phyloP scores from a whole-genome alignment of 495 filamentous ascomycete species.

The Elaphomyces granulatus region DNA sequence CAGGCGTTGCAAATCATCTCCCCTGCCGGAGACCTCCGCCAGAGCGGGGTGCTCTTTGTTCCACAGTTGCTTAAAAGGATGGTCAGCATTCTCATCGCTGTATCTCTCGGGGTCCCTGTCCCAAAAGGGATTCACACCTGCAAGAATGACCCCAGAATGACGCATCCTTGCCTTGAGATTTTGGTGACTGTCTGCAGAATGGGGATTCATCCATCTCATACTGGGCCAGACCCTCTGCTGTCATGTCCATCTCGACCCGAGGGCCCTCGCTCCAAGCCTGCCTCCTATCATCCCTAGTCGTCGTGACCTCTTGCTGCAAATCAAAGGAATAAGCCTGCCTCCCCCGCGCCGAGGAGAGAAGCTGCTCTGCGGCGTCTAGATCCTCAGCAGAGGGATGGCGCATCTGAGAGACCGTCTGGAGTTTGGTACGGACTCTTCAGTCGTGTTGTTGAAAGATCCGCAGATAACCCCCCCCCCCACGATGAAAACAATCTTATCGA shows the following conservation, averaged over 20 bases:
- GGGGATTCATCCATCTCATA: not conserved
- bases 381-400: slow-evolving; percentile 24
- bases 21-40: slow-evolving; percentile 84
- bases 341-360: slow-evolving; percentile 32
- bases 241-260: slow-evolving; percentile 7
- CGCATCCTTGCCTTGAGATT: slow-evolving; percentile 16
- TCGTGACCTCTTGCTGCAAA: not conserved
- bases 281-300: slow-evolving; percentile 2
- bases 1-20: slow-evolving; percentile 97
- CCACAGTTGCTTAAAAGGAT: slow-evolving; percentile 63
- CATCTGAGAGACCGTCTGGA: too few relatives aligned
- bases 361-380: slow-evolving; percentile 32
- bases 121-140: slow-evolving; percentile 27
- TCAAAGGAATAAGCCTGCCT: slow-evolving; percentile 4
- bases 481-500: too few relatives aligned
- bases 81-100: slow-evolving; percentile 10
- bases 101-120: not conserved
- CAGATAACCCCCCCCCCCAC: too few relatives aligned
- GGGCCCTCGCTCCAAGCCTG: not conserved
- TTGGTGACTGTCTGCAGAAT: not conserved
- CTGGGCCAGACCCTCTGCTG: not conserved
- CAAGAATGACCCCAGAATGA: slow-evolving; percentile 38
- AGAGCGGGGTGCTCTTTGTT: slow-evolving; percentile 85
- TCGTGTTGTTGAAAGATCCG: too few relatives aligned
- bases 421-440: too few relatives aligned